phyloP scores from a whole-genome alignment of 2,329 filamentous ascomycete species.

The Hymenoscyphus fraxineus region DNA sequence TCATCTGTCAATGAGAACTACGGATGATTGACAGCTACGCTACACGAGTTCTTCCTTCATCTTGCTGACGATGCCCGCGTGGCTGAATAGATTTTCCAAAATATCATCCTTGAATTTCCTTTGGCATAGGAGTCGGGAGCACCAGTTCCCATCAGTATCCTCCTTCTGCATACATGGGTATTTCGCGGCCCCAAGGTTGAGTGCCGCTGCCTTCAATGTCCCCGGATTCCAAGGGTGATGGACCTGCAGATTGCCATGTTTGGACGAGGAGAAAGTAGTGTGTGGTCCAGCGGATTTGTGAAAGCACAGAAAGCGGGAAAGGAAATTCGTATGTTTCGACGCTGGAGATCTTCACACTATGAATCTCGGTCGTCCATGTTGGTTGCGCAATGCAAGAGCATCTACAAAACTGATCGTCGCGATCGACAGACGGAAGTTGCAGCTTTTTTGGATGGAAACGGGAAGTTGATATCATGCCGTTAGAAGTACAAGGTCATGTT shows the following conservation, averaged over 20 bases:
- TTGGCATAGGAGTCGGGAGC: not conserved
- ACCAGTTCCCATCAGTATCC: not conserved
- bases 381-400: no score
- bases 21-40: not conserved
- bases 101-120: not conserved
- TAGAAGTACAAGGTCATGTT: no score
- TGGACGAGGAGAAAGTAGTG: not conserved
- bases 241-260: not conserved
- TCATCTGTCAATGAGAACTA: not conserved
- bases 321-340: no score
- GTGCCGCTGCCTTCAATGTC: not conserved
- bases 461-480: no score
- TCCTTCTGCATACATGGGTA: not conserved
- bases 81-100: not conserved
- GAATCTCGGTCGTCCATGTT: no score
- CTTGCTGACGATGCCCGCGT: not conserved
- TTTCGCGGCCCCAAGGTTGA: not conserved
- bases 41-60: not conserved
- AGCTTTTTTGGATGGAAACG: no score
- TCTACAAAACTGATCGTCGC: no score
- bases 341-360: no score
- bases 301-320: no score
- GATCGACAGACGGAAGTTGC: no score
- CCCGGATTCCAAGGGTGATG: not conserved
- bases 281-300: not conserved